A percentile compares a stretch with the other conserved stretches of the same genome.
These are phyloP conservation scores for Sporothrix inflata DNA, from an alignment of 2,329 filamentous ascomycete species.

Conservation along the genomic window DNA sequence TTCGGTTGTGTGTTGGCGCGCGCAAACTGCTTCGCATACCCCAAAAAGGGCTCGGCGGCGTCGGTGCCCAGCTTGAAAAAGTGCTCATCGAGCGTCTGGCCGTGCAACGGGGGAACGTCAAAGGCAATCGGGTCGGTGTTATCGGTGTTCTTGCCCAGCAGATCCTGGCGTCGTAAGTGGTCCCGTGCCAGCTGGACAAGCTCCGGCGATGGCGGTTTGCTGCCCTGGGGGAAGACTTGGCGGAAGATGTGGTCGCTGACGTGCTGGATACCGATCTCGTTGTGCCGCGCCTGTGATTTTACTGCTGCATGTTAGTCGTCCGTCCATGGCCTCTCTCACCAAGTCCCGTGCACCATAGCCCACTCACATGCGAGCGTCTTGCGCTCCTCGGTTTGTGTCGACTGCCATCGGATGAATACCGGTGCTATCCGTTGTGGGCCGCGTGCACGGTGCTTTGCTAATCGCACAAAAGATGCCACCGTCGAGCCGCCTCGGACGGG, in stretches of 20 bases:
- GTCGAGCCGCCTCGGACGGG: slow-evolving; percentile 39
- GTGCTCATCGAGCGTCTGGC: slow-evolving; percentile 85
- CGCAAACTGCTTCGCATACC: slow-evolving; percentile 74
- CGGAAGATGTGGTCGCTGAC: slow-evolving; percentile 79
- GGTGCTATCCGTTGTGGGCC: slow-evolving; percentile 41
- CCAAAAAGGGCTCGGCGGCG: slow-evolving; percentile 81
- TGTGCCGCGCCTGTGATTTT: slow-evolving; percentile 70
- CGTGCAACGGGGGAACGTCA: slow-evolving; percentile 78
- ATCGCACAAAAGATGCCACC: slow-evolving; percentile 53
- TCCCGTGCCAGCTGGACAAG: slow-evolving; percentile 80
- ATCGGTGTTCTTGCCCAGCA: slow-evolving; percentile 89
- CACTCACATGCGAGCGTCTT: slow-evolving; percentile 49
- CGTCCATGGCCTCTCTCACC: too few relatives aligned
- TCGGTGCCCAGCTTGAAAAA: slow-evolving; percentile 87
- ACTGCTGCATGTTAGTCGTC: slow-evolving; percentile 40
- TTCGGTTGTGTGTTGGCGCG: slow-evolving; percentile 60
- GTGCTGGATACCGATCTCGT: slow-evolving; percentile 93
- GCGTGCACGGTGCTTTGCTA: slow-evolving; percentile 54
- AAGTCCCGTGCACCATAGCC: neutral
- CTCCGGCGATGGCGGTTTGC: slow-evolving; percentile 63
- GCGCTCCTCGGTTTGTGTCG: slow-evolving; percentile 39
- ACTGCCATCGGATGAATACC: slow-evolving; percentile 48
- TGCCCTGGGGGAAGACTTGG: slow-evolving; percentile 73
- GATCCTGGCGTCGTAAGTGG: slow-evolving; percentile 81
- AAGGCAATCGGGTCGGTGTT: slow-evolving; percentile 76